phyloP scores from a whole-genome alignment of 331 rosid species.

The Acacia pycnantha region DNA sequence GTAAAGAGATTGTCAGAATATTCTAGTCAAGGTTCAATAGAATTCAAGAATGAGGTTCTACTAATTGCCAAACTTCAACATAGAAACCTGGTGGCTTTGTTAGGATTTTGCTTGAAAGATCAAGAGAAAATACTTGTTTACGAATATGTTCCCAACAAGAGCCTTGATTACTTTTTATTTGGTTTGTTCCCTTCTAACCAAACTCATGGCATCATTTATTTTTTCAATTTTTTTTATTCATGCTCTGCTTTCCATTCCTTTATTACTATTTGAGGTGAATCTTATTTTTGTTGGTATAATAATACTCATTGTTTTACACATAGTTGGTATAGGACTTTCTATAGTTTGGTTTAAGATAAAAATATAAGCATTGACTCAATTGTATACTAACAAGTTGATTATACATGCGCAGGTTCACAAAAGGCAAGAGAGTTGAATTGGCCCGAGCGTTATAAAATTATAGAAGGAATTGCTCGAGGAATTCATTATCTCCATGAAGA shows the following conservation, averaged over 20 bases:
- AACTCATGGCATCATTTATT: not conserved
- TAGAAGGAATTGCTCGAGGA: slow-evolving; percentile 27
- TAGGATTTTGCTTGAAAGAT: not conserved
- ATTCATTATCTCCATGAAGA: slow-evolving; percentile 36
- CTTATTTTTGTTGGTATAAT: too few species aligned
- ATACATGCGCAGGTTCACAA: not conserved
- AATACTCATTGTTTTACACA: too few species aligned
- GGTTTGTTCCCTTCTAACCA: not conserved
- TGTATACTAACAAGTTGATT: not conserved
- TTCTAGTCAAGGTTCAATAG: not conserved
- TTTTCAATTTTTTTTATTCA: not conserved
- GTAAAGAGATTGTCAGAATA: not conserved
- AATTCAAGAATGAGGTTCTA: not conserved
- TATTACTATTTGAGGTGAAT: not conserved
- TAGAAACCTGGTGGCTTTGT: not conserved
- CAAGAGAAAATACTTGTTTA: not conserved
- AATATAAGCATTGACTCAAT: not conserved
- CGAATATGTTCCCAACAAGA: not conserved
- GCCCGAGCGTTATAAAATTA: slow-evolving; percentile 19
- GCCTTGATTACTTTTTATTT: not conserved
- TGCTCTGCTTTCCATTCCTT: not conserved
- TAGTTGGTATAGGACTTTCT: too few species aligned
- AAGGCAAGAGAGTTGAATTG: slow-evolving; percentile 5
- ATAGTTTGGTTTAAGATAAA: too few species aligned
- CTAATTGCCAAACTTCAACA: not conserved